Percentiles rank a stretch among this genome's conserved stretches.
Evolutionary conservation across 2,329 filamentous ascomycete species (phyloP).

Genomic region (Sphaerulina populicola): DNA sequence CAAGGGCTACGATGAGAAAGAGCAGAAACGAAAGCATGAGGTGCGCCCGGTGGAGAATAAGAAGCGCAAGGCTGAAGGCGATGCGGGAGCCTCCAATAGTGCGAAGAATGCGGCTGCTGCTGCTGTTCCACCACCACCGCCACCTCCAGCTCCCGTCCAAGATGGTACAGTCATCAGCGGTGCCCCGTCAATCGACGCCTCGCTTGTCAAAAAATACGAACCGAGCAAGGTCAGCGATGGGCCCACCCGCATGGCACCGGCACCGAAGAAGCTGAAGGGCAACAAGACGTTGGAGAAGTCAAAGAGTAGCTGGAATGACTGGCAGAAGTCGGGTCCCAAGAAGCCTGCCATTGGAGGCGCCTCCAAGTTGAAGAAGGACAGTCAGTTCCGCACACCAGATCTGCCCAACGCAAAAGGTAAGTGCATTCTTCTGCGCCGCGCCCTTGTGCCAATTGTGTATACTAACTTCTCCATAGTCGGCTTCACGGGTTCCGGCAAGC

Average conservation of each 20-base stretch:
- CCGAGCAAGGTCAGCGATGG: slow-evolving; percentile 56
- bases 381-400: slow-evolving; percentile 57
- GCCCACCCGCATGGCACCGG: slow-evolving; percentile 36
- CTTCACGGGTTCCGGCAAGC: slow-evolving; percentile 88
- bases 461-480: slow-evolving; percentile 56
- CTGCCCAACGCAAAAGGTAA: slow-evolving; percentile 77
- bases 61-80: slow-evolving; percentile 69
- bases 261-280: slow-evolving; percentile 74
- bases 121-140: slow-evolving; percentile 29
- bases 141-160: slow-evolving; percentile 33
- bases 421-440: slow-evolving; percentile 23
- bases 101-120: slow-evolving; percentile 20
- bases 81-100: slow-evolving; percentile 38
- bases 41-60: slow-evolving; percentile 61
- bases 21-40: slow-evolving; percentile 70
- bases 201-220: slow-evolving; percentile 54
- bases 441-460: not conserved
- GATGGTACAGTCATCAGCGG: slow-evolving; percentile 55
- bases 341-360: slow-evolving; percentile 21
- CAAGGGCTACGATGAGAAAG: slow-evolving; percentile 74
- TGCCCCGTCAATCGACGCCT: slow-evolving; percentile 58
- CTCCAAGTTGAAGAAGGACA: slow-evolving; percentile 26
- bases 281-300: slow-evolving; percentile 83
- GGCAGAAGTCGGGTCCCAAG: slow-evolving; percentile 58
- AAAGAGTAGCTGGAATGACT: slow-evolving; percentile 93